phyloP scores from a whole-genome alignment of 306 rosid genomes.

The Quercus glauca region DNA sequence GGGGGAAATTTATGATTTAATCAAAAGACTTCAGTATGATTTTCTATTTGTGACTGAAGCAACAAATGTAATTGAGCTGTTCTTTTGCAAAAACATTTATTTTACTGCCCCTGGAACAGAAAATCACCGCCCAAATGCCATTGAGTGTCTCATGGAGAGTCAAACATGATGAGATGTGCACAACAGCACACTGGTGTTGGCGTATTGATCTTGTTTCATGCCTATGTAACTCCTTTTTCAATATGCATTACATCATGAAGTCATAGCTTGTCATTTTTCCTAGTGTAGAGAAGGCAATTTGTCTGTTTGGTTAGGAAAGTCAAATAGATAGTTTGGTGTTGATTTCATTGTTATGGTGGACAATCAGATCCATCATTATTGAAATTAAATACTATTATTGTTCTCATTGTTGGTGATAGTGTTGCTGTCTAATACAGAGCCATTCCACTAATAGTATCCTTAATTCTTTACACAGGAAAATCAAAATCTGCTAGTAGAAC shows the following conservation, averaged over 20 bases:
- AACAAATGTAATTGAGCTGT: background rate
- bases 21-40: background rate
- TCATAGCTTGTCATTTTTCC: background rate
- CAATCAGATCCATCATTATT: background rate
- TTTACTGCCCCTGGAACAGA: background rate
- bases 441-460: background rate
- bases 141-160: too few relatives aligned
- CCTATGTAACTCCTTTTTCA: background rate
- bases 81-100: background rate
- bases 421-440: too few relatives aligned
- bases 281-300: background rate
- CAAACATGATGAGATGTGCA: background rate
- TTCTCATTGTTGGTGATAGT: background rate
- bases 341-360: background rate
- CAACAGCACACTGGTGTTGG: background rate
- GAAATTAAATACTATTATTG: too few relatives aligned
- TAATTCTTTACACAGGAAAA: background rate
- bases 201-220: background rate
- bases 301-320: background rate
- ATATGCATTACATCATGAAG: background rate
- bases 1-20: background rate
- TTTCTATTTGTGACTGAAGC: background rate
- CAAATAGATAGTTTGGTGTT: background rate
- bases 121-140: background rate
- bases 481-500: background rate